Evolutionary conservation across 2,329 filamentous ascomycete genomes (phyloP), one percentile per base, ranked within the genome.

Genomic region (Arthrobotrys musiformis): DNA sequence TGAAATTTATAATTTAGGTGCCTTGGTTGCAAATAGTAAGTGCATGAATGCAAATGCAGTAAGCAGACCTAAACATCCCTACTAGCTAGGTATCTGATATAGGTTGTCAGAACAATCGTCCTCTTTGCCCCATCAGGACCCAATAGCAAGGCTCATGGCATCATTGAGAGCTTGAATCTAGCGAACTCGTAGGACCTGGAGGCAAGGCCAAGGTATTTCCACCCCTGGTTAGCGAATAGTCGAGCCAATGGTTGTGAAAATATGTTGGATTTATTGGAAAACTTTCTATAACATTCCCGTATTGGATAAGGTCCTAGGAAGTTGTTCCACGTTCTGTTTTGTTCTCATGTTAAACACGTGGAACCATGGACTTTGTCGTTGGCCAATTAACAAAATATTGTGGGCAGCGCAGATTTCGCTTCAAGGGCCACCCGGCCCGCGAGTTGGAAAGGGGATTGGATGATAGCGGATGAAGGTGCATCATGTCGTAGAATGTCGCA

Each of bases 321-420:
- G 35, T 11, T 24, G 54, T 74, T 67, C 50, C 42, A 75, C 54
- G 40, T 58, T 60, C 37, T 50, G 26, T 19, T 5, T n/a, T 48
- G 26, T 24, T 44, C 15, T 75, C 30, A 69, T 40, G 70, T 68
- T 68, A 37, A 69, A 75, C 70, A 75, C 54, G 70, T 75, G 70
- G 70, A 75, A 75, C 70, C 56, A 22, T 33, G 24, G 58, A 26
- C 7, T 52, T 4, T 35, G n/a, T 58, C 11, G 35, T 26, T 60
- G 40, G n/a, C 28, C 33, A 52, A 19, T 24, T 19, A 56, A 24
- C 9, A 42, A 8, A 30, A 44, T 44, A 11, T 30, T 42, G 48
- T 68, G 9, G 48, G 35, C 35, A 35, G 26, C 19, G 24, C n/a
- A n/a, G n/a, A n/a, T n/a, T n/a, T 62, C 35, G 22, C 13, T 63